Evolutionary conservation across 2,329 filamentous ascomycete genomes (phyloP).

Genomic region (Bimuria novae-zelandiae): DNA sequence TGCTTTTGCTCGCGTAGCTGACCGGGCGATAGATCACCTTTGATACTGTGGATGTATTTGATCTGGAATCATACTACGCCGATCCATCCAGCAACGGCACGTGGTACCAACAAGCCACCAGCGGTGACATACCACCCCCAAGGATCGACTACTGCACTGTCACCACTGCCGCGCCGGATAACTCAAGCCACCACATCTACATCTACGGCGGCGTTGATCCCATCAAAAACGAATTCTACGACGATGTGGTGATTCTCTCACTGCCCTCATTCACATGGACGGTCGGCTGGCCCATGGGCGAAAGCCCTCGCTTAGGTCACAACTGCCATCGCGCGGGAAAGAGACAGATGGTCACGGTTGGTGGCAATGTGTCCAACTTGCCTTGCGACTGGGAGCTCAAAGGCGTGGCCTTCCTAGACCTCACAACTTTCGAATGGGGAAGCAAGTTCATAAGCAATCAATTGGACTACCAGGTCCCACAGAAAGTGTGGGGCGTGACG

Average conservation of each 20-base stretch:
- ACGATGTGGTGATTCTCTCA: conserved; percentile 44
- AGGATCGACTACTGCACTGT: conserved; percentile 54
- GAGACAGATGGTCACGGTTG: conserved; percentile 50
- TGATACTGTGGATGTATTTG: conserved; percentile 46
- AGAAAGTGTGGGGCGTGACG: conserved; percentile 10
- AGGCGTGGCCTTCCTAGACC: conserved; percentile 24
- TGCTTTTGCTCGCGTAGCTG: background rate
- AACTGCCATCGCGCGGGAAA: conserved; percentile 48
- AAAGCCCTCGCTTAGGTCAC: conserved; percentile 47
- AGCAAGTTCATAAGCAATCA: conserved; percentile 18
- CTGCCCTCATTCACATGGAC: conserved; percentile 55
- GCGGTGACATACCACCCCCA: conserved; percentile 47
- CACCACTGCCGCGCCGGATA: conserved; percentile 49
- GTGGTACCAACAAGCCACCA: conserved; percentile 52
- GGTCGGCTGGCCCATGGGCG: conserved; percentile 42
- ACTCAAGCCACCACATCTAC: conserved; percentile 54
- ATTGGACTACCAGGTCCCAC: conserved; percentile 14
- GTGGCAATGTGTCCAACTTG: conserved; percentile 35
- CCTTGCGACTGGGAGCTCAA: conserved; percentile 27
- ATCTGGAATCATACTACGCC: conserved; percentile 43
- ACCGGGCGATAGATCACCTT: conserved; percentile 19
- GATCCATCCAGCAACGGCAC: conserved; percentile 35
- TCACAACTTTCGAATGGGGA: conserved; percentile 18
- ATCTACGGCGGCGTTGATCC: conserved; percentile 55
- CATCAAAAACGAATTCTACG: conserved; percentile 19